Conservation (phyloP, 2,329 filamentous ascomycete genomes). For the Pleurostoma richardsiae region DNA sequence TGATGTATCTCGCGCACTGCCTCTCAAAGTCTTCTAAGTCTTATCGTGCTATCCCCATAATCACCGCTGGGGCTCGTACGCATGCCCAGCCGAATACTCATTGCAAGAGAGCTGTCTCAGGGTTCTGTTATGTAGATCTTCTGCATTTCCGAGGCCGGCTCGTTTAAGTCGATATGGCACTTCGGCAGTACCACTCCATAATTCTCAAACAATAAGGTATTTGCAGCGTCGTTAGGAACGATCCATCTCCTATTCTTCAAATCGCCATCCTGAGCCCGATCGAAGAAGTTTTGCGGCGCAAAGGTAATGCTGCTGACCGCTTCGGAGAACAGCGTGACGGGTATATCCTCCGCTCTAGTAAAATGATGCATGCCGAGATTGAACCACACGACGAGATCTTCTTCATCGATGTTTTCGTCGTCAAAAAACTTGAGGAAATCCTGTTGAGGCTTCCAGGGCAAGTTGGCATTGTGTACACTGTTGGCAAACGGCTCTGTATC, state of each 20-base stretch:
- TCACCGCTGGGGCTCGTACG: too few species aligned
- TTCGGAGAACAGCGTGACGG: slow-evolving; percentile 24
- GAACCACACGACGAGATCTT: slow-evolving; percentile 40
- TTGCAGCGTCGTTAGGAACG: slow-evolving; percentile 12
- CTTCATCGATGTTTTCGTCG: slow-evolving; percentile 32
- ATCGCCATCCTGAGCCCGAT: slow-evolving; percentile 29
- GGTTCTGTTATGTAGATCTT: not conserved
- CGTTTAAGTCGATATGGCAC: slow-evolving; percentile 19
- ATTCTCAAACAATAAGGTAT: slow-evolving; percentile 17
- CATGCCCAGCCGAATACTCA: not conserved
- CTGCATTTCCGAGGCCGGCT: slow-evolving; percentile 15
- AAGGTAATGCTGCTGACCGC: slow-evolving; percentile 25
- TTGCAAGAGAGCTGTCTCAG: not conserved
- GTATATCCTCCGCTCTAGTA: slow-evolving; percentile 31
- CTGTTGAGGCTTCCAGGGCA: slow-evolving; percentile 29
- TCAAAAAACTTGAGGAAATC: slow-evolving; percentile 46
- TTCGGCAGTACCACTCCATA: slow-evolving; percentile 24
- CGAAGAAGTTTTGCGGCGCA: slow-evolving; percentile 25
- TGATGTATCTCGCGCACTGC: too few species aligned
- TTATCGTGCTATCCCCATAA: too few species aligned
- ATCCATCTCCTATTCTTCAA: slow-evolving; percentile 27
- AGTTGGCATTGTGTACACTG: slow-evolving; percentile 7
- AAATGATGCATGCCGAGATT: slow-evolving; percentile 47
- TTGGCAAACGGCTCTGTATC: slow-evolving; percentile 25
- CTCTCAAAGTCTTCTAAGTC: too few species aligned